A percentile compares a stretch with the other conserved stretches of the same genome.
phyloP scores from a whole-genome alignment of 1,139 yeast genomes.

The Yamadazyma dendronema region DNA sequence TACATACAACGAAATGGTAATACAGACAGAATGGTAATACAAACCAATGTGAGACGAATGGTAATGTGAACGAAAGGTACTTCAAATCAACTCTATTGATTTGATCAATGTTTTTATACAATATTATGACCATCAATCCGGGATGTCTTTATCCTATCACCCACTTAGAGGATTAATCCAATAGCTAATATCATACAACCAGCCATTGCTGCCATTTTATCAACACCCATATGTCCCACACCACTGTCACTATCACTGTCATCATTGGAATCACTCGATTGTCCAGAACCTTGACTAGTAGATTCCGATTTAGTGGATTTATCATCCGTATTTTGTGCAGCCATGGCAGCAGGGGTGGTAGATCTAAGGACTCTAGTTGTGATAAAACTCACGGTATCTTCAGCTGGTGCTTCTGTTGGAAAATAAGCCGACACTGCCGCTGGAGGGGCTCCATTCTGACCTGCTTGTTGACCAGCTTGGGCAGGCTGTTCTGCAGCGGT shows the following conservation, averaged over 20 bases:
- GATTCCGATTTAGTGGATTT: conserved; percentile 5
- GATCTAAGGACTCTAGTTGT: conserved; percentile 19
- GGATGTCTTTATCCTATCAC: no score
- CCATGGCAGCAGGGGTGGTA: conserved; percentile 2
- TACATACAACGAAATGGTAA: no score
- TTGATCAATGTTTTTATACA: no score
- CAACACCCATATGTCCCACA: neutral
- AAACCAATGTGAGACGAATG: no score
- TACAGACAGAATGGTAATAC: no score
- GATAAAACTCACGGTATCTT: conserved; percentile 19
- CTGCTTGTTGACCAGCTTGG: conserved; percentile 7
- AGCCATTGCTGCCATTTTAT: neutral
- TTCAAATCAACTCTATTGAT: no score
- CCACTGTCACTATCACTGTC: neutral
- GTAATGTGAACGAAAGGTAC: no score
- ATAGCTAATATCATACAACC: neutral
- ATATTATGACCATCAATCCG: no score
- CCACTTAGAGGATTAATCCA: neutral
- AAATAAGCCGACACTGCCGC: conserved; percentile 5
- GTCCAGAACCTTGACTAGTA: neutral
- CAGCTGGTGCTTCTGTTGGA: conserved; percentile 12
- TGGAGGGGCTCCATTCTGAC: conserved; percentile 6
- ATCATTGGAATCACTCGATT: neutral
- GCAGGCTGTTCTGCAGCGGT: conserved; percentile 12
- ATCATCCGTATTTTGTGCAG: conserved; percentile 2